These are phyloP conservation scores for Dactylellina cionopaga DNA, from an alignment of 2,329 filamentous ascomycete species.

Conservation along the genomic window DNA sequence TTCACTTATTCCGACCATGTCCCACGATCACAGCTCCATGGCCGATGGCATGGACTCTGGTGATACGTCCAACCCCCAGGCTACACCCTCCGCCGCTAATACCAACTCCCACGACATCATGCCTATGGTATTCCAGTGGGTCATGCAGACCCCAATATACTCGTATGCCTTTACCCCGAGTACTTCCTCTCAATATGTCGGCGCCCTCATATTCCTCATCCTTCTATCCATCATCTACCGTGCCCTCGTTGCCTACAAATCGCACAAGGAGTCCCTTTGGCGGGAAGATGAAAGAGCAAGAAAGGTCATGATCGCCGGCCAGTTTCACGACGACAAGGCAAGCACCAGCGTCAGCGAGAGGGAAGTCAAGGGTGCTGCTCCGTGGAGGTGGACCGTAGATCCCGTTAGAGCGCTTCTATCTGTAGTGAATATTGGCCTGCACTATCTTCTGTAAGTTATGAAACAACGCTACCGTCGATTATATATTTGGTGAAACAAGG, in stretches of 20 bases:
- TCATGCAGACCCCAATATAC: slow-evolving; percentile 72
- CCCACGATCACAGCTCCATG: slow-evolving; percentile 41
- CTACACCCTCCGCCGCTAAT: background rate
- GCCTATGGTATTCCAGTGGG: slow-evolving; percentile 73
- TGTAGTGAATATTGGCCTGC: slow-evolving; percentile 77
- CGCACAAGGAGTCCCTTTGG: slow-evolving; percentile 59
- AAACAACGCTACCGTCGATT: slow-evolving; percentile 58
- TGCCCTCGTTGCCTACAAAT: slow-evolving; percentile 75
- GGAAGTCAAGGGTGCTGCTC: slow-evolving; percentile 68
- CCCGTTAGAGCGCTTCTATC: slow-evolving; percentile 76
- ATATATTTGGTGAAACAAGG: too few species aligned
- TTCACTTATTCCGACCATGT: slow-evolving; percentile 25
- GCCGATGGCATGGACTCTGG: slow-evolving; percentile 3
- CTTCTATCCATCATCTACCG: slow-evolving; percentile 77
- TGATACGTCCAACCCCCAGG: slow-evolving; percentile 21
- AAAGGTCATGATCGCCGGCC: slow-evolving; percentile 50
- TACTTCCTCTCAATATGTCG: slow-evolving; percentile 78
- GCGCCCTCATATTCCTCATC: slow-evolving; percentile 90
- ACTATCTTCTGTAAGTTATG: slow-evolving; percentile 89
- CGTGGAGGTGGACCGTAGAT: slow-evolving; percentile 85
- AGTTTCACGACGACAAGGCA: slow-evolving; percentile 41
- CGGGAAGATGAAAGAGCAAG: slow-evolving; percentile 24
- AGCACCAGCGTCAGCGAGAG: slow-evolving; percentile 18
- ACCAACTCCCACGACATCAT: slow-evolving; percentile 59
- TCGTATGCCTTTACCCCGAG: slow-evolving; percentile 78